These are phyloP conservation scores for Conidiobolus incongruus DNA, from an alignment of 371 early-diverging fungal genomes.

Conservation along the genomic window DNA sequence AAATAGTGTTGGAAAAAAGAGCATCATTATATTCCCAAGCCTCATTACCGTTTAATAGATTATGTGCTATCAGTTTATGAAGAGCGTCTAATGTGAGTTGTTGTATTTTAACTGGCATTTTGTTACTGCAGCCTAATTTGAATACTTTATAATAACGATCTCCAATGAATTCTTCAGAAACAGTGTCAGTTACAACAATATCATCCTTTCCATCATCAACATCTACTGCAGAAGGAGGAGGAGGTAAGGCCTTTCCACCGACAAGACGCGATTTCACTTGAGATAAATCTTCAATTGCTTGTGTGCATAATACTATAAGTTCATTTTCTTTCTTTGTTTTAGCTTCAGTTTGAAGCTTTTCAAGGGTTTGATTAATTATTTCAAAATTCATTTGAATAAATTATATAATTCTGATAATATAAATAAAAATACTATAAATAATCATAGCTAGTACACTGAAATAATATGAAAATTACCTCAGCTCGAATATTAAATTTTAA, in stretches of 20 bases:
- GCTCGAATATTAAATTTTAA: no score
- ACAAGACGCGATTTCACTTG: background rate
- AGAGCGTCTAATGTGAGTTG: conserved; percentile 7
- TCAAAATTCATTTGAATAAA: background rate
- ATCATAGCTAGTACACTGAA: no score
- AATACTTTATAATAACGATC: conserved; percentile 7
- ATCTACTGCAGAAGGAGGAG: background rate
- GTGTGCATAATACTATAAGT: background rate
- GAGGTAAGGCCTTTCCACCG: background rate
- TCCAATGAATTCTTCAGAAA: background rate
- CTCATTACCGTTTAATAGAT: conserved; percentile 5
- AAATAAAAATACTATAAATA: no score
- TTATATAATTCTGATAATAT: no score
- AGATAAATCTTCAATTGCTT: conserved; percentile 1
- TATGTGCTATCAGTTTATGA: conserved; percentile 9
- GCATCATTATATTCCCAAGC: background rate
- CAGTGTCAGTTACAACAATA: background rate
- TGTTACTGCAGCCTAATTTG: conserved; percentile 5
- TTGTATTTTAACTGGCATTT: conserved; percentile 7
- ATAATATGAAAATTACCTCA: no score
- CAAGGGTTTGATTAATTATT: background rate
- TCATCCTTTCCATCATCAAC: background rate
- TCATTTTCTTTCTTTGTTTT: background rate
- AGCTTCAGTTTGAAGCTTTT: conserved; percentile 3
- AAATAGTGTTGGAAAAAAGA: no score